A percentile compares a stretch with the other conserved stretches of the same genome.
These are phyloP conservation scores for Lenwebbia sp. DNA, from an alignment of 345 rosid species.

Conservation along the genomic window DNA sequence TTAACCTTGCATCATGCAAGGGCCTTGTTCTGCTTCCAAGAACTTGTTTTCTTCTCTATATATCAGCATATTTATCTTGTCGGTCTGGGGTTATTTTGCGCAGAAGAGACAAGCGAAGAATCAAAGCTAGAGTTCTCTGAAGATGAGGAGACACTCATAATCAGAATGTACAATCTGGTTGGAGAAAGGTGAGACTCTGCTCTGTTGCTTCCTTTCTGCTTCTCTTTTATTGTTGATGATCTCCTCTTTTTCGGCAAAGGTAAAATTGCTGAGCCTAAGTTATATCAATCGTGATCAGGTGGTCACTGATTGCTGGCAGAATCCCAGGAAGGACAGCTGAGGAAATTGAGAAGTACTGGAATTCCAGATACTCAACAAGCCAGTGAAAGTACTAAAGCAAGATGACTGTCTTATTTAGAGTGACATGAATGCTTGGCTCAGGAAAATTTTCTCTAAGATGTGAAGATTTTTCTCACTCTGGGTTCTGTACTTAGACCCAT, in stretches of 20 bases:
- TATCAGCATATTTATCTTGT: background rate
- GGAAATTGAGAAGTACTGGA: conserved; percentile 53
- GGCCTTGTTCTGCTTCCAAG: background rate
- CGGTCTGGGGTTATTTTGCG: background rate
- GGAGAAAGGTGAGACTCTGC: conserved; percentile 28
- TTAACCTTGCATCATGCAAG: background rate
- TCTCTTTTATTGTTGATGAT: background rate
- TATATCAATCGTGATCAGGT: conserved; percentile 13
- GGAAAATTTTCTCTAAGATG: background rate
- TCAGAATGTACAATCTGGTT: conserved; percentile 45
- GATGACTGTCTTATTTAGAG: background rate
- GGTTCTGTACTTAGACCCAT: background rate
- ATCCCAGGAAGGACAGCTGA: conserved; percentile 54
- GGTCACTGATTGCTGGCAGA: conserved; percentile 70
- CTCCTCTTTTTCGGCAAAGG: background rate
- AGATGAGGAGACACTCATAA: conserved; percentile 44
- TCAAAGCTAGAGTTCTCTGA: conserved; percentile 32
- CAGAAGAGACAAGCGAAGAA: conserved; percentile 22
- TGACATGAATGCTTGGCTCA: background rate
- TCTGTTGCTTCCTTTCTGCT: background rate
- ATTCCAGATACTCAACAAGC: conserved; percentile 31
- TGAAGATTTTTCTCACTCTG: background rate
- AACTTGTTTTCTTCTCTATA: background rate
- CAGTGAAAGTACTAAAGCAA: background rate
- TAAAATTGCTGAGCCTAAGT: background rate